Evolutionary conservation across 2,329 filamentous ascomycete genomes (phyloP).

Genomic region (Biscogniauxia mediterranea): DNA sequence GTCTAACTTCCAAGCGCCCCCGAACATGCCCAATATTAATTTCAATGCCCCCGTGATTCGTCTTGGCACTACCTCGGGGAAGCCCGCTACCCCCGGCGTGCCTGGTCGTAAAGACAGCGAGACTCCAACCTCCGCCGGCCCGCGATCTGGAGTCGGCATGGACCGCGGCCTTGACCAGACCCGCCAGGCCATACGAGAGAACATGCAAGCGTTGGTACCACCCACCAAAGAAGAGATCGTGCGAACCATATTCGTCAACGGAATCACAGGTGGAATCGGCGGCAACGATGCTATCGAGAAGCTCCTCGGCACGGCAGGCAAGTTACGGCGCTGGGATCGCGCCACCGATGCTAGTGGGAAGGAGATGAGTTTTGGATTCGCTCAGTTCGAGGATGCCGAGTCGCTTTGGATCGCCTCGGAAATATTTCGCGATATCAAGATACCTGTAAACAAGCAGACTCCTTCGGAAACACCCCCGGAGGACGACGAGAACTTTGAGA

Average conservation of each 20-base stretch:
- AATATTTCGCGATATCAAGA: constrained; percentile 75
- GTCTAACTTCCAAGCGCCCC: constrained; percentile 79
- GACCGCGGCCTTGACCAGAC: constrained; percentile 67
- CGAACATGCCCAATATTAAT: constrained; percentile 96
- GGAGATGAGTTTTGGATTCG: constrained; percentile 87
- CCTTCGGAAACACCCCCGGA: constrained; percentile 42
- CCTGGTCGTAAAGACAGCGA: constrained; percentile 48
- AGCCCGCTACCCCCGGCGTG: constrained; percentile 46
- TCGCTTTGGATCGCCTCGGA: constrained; percentile 83
- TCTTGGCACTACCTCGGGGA: constrained; percentile 75
- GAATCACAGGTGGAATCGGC: constrained; percentile 75
- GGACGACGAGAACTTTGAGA: constrained; percentile 47
- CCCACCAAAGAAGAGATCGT: constrained; percentile 89
- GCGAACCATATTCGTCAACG: constrained; percentile 85
- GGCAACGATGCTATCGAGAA: constrained; percentile 77
- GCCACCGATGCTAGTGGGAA: constrained; percentile 65
- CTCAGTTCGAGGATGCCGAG: constrained; percentile 89
- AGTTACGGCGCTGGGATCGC: constrained; percentile 80
- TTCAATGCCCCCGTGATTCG: constrained; percentile 96
- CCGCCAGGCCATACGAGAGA: constrained; percentile 65
- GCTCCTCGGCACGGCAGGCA: constrained; percentile 74
- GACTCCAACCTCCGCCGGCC: constrained; percentile 36
- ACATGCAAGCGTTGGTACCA: constrained; percentile 70
- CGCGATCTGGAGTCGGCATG: constrained; percentile 53
- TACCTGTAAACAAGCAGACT: constrained; percentile 75